Conservation (phyloP, 164 flowering plant species). For the Berberis thunbergii region DNA sequence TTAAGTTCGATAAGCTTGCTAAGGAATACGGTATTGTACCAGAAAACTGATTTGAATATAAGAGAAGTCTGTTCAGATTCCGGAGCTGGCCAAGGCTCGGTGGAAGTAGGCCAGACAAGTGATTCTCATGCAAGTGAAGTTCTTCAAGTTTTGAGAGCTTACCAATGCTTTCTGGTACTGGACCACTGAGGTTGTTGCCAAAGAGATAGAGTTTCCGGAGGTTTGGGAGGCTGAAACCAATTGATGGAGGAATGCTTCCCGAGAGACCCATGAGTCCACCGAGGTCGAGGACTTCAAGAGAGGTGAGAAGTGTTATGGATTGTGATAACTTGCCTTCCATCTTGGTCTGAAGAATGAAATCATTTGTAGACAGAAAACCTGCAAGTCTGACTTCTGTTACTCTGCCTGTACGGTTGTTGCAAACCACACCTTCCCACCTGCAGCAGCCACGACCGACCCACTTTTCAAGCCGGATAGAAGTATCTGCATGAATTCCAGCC, state of each 20-base stretch:
- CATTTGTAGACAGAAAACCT: slow-evolving; percentile 31
- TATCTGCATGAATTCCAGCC: slow-evolving; percentile 31
- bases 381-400: slow-evolving; percentile 42
- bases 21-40: slow-evolving; percentile 35
- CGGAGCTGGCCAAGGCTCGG: slow-evolving; percentile 32
- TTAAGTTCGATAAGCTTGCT: slow-evolving; percentile 22
- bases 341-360: slow-evolving; percentile 25
- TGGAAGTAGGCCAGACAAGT: slow-evolving; percentile 39
- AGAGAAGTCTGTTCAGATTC: slow-evolving; percentile 24
- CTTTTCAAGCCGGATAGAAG: slow-evolving; percentile 35
- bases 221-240: slow-evolving; percentile 28
- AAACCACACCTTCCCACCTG: slow-evolving; percentile 49
- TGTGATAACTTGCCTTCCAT: slow-evolving; percentile 45
- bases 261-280: slow-evolving; percentile 30
- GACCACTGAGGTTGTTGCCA: slow-evolving; percentile 38
- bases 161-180: slow-evolving; percentile 44
- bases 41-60: slow-evolving; percentile 28
- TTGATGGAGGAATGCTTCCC: slow-evolving; percentile 31
- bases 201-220: slow-evolving; percentile 34
- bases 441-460: slow-evolving; percentile 55
- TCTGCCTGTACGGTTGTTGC: slow-evolving; percentile 34
- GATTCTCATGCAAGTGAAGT: slow-evolving; percentile 39
- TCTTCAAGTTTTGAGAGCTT: slow-evolving; percentile 44
- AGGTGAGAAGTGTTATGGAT: slow-evolving; percentile 33
- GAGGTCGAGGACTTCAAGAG: slow-evolving; percentile 43